Conservation (phyloP, 1,284 basidiomycete genomes). For the Sanghuangporus sanghuang region DNA sequence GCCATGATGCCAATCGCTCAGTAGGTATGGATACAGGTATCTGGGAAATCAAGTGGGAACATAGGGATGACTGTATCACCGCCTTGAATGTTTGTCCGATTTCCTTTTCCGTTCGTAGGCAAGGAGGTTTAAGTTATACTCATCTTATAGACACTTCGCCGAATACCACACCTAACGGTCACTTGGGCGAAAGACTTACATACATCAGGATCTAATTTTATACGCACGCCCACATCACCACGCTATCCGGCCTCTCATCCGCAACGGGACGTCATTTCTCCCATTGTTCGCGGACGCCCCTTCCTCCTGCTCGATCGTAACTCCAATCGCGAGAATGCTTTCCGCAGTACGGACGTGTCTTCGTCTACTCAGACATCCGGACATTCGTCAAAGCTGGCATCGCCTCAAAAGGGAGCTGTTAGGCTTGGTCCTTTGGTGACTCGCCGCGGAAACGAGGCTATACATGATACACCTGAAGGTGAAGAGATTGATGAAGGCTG, state of each 20-base stretch:
- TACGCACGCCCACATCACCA: slow-evolving; percentile 15
- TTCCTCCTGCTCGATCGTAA: slow-evolving; percentile 6
- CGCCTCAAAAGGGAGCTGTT: not conserved
- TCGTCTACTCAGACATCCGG: not conserved
- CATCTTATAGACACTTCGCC: slow-evolving; percentile 51
- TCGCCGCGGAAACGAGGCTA: slow-evolving; percentile 1
- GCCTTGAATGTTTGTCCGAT: slow-evolving; percentile 53
- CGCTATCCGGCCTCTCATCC: slow-evolving; percentile 7
- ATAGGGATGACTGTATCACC: slow-evolving; percentile 66
- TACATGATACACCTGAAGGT: not conserved
- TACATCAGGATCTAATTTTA: slow-evolving; percentile 11
- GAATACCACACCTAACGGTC: slow-evolving; percentile 63
- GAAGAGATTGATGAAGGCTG: slow-evolving; percentile 11
- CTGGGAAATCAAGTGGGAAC: slow-evolving; percentile 73
- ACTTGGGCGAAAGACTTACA: slow-evolving; percentile 63
- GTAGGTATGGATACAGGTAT: slow-evolving; percentile 50
- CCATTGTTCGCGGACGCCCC: slow-evolving; percentile 4
- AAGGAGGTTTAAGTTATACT: not conserved
- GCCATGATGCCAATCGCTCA: slow-evolving; percentile 51
- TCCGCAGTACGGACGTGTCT: not conserved
- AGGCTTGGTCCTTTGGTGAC: not conserved
- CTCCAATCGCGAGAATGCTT: not conserved
- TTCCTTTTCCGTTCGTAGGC: slow-evolving; percentile 12
- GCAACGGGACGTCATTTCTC: not conserved
- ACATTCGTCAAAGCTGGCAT: not conserved